These are phyloP conservation scores for Fusarium haematococcum DNA, from an alignment of 2,329 filamentous ascomycete species.

Conservation along the genomic window DNA sequence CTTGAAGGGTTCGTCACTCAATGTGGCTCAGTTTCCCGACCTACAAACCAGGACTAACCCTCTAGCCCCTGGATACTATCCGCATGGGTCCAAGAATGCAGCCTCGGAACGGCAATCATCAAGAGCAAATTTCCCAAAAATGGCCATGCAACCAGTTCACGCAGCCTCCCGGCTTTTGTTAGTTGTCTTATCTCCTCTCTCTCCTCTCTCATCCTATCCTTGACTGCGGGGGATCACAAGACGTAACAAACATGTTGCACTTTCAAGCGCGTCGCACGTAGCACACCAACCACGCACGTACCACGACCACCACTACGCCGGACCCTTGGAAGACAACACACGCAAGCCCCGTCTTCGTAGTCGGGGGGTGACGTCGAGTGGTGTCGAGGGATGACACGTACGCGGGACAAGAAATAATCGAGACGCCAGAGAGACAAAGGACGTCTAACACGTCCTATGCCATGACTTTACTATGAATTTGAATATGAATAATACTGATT, in stretches of 20 bases:
- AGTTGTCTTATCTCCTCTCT: background rate
- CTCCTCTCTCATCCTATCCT: background rate
- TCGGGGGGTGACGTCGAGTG: constrained; percentile 13
- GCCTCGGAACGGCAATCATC: background rate
- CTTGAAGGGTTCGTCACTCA: constrained; percentile 4
- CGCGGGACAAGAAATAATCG: background rate
- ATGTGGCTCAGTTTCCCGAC: constrained; percentile 15
- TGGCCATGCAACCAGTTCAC: background rate
- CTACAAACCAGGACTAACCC: constrained; percentile 3
- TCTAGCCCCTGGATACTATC: constrained; percentile 2
- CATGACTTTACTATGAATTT: background rate
- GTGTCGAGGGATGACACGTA: constrained; percentile 25
- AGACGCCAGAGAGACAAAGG: background rate
- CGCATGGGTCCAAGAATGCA: background rate
- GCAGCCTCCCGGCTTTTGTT: background rate
- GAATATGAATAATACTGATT: background rate
- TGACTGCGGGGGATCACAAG: background rate
- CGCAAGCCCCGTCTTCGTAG: constrained; percentile 10
- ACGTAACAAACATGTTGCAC: constrained; percentile 6
- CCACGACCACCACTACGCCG: background rate
- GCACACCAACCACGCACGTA: constrained; percentile 14
- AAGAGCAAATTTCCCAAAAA: background rate
- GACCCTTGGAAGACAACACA: constrained; percentile 7
- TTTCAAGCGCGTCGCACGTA: constrained; percentile 1
- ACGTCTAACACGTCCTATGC: background rate